A percentile compares a stretch with the other conserved stretches of the same genome.
phyloP scores from a whole-genome alignment of 2,329 filamentous ascomycete genomes.

The Trichoderma koningiopsis region DNA sequence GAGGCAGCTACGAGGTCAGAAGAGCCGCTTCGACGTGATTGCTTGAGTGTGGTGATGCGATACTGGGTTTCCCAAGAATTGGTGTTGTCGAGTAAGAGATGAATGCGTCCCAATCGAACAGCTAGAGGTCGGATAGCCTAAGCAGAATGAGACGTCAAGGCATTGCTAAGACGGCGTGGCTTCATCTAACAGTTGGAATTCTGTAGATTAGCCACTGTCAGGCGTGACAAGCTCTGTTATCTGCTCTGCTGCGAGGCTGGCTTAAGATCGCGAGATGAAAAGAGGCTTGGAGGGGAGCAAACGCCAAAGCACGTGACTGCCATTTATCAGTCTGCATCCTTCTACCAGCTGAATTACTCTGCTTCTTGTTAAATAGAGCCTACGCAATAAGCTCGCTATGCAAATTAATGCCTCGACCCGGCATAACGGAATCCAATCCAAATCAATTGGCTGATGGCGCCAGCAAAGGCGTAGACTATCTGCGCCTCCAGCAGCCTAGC shows the following conservation, averaged over 20 bases:
- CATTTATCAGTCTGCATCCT: neutral
- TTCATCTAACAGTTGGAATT: neutral
- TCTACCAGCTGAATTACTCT: neutral
- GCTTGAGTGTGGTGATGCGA: neutral
- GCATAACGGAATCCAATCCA: neutral
- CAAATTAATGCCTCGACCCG: neutral
- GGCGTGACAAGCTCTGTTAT: neutral
- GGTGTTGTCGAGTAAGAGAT: neutral
- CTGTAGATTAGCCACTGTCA: neutral
- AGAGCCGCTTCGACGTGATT: neutral
- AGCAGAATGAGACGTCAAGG: neutral
- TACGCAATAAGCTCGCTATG: neutral
- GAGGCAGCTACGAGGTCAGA: conserved; percentile 40
- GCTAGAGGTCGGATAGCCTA: neutral
- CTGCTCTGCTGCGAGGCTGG: conserved; percentile 7
- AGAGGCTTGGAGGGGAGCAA: neutral
- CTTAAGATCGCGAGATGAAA: neutral
- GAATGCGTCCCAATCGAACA: neutral
- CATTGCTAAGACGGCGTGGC: neutral
- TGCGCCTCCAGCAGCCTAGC: neutral
- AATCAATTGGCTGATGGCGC: neutral
- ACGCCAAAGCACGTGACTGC: conserved; percentile 25
- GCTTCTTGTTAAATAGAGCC: neutral
- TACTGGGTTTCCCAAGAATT: neutral
- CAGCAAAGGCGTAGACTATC: neutral